These are phyloP conservation scores for Penicillium lividum DNA, from an alignment of 495 filamentous ascomycete species.

Conservation along the genomic window DNA sequence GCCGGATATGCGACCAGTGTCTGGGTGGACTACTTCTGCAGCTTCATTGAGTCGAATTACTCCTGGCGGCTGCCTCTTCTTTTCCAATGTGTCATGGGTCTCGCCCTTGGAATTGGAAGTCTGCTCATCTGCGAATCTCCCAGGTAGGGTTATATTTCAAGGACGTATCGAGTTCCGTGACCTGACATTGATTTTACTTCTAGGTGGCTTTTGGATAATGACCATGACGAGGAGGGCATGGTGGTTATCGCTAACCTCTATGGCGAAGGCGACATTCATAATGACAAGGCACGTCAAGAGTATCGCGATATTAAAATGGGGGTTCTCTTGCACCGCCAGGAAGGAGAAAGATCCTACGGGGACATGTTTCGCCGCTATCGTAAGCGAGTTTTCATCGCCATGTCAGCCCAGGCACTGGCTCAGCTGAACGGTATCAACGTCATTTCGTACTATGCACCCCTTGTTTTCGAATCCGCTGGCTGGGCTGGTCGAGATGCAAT, in stretches of 20 bases:
- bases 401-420: constrained; percentile 95
- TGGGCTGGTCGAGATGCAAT: constrained; percentile 90
- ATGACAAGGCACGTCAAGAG: constrained; percentile 85
- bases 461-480: constrained; percentile 94
- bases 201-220: constrained; percentile 96
- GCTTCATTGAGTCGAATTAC: constrained; percentile 78
- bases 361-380: constrained; percentile 96
- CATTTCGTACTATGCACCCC: constrained; percentile 96
- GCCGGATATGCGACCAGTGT: constrained; percentile 93
- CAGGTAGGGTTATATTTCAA: constrained; percentile 55
- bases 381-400: constrained; percentile 94
- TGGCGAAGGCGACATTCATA: constrained; percentile 91
- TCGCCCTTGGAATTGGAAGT: constrained; percentile 78
- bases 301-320: constrained; percentile 99
- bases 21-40: constrained; percentile 98
- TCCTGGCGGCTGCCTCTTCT: constrained; percentile 90
- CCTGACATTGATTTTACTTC: neutral
- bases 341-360: constrained; percentile 85
- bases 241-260: constrained; percentile 97
- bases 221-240: constrained; percentile 97
- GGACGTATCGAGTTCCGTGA: neutral
- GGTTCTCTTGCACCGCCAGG: constrained; percentile 86
- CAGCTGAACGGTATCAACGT: constrained; percentile 99
- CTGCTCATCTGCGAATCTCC: constrained; percentile 95
- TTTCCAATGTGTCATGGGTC: constrained; percentile 94